phyloP scores from a whole-genome alignment of 257 asterid species.

The Gentiana dahurica region DNA sequence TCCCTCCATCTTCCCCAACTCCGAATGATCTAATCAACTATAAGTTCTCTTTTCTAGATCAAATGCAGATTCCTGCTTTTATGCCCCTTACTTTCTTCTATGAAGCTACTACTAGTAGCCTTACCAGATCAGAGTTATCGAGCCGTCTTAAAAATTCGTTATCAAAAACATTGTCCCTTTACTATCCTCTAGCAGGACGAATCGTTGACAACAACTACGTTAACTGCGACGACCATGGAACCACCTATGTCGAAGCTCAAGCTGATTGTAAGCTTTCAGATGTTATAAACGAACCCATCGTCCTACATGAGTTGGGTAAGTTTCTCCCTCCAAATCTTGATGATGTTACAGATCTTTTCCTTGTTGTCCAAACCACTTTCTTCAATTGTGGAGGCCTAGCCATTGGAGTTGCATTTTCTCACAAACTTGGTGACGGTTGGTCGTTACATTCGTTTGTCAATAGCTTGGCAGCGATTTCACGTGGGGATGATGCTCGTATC shows the following conservation, averaged over 20 bases:
- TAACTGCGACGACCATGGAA: constrained; percentile 5
- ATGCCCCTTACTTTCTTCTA: too few species aligned
- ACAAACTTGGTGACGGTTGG: constrained; percentile 31
- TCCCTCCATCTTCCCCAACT: too few species aligned
- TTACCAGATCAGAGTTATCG: too few species aligned
- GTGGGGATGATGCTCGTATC: constrained; percentile 1
- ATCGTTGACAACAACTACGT: too few species aligned
- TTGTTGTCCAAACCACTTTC: constrained; percentile 14
- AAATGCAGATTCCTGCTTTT: too few species aligned
- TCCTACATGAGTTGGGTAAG: constrained; percentile 18
- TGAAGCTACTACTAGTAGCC: too few species aligned
- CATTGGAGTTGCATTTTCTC: constrained; percentile 21
- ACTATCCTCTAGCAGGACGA: too few species aligned
- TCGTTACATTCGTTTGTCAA: constrained; percentile 18
- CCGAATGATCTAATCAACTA: too few species aligned
- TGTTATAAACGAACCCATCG: constrained; percentile 12
- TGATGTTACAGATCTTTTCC: constrained; percentile 12
- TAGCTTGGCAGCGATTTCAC: constrained; percentile 30
- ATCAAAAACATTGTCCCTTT: too few species aligned
- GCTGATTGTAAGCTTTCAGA: constrained; percentile 1
- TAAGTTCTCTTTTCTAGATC: too few species aligned
- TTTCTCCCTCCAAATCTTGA: constrained; percentile 26
- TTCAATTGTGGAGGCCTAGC: constrained; percentile 41
- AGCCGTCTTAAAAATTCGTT: too few species aligned
- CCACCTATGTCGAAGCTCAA: constrained; percentile 4